Percentiles rank a stretch among this genome's conserved stretches.
Conservation (phyloP, 2,329 filamentous ascomycete species). For the Fusarium guadeloupense region DNA sequence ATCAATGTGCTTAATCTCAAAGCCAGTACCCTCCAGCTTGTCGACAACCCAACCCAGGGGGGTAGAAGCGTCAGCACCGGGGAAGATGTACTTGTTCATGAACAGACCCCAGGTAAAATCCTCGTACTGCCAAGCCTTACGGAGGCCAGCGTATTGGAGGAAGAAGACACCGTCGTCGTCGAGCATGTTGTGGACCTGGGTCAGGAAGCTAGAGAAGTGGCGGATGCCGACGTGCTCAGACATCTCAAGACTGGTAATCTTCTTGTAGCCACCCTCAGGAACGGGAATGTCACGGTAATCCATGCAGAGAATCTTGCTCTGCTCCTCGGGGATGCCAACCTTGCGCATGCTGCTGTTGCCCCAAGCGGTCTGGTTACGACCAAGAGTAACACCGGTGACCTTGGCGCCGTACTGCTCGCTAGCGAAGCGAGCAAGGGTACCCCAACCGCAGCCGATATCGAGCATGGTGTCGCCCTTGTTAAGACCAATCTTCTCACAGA, state of each 20-base stretch:
- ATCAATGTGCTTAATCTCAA: constrained; percentile 88
- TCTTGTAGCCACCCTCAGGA: constrained; percentile 76
- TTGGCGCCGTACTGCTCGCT: constrained; percentile 89
- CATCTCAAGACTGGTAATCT: constrained; percentile 98
- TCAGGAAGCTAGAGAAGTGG: constrained; percentile 82
- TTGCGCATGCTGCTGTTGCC: constrained; percentile 89
- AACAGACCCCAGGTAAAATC: constrained; percentile 98
- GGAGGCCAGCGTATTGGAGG: constrained; percentile 92
- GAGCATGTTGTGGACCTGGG: constrained; percentile 92
- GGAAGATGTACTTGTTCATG: constrained; percentile 99
- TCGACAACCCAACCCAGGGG: constrained; percentile 89
- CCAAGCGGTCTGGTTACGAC: constrained; percentile 96
- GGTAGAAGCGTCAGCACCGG: constrained; percentile 93
- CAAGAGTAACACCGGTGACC: constrained; percentile 90
- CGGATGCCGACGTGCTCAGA: constrained; percentile 97
- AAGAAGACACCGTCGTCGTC: constrained; percentile 97
- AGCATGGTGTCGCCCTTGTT: constrained; percentile 84
- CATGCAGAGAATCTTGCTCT: constrained; percentile 93
- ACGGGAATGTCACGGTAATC: constrained; percentile 95
- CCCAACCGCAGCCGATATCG: constrained; percentile 98
- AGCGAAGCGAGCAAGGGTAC: constrained; percentile 92
- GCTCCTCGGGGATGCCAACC: constrained; percentile 82
- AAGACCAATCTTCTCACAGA: constrained; percentile 94
- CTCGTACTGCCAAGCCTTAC: constrained; percentile 97
- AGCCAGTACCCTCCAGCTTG: constrained; percentile 75